These are phyloP conservation scores for Saccharomycopsis phalli DNA, from an alignment of 1,139 yeast genomes.

Conservation along the genomic window DNA sequence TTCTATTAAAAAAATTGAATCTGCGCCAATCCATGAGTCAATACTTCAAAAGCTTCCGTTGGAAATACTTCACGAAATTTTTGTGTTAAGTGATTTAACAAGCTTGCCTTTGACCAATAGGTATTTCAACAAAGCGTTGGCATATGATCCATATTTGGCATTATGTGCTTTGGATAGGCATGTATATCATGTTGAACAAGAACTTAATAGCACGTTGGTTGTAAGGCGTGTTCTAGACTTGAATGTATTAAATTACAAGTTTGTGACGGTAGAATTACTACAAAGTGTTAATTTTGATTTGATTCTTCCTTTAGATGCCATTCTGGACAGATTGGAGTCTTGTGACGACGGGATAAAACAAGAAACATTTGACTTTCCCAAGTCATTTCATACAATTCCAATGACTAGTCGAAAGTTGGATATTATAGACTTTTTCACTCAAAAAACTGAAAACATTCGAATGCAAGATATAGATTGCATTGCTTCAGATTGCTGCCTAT, in stretches of 20 bases:
- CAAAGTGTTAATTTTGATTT: slow-evolving; percentile 1
- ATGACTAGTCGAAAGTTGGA: not conserved
- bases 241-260: slow-evolving; percentile 3
- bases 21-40: too few species aligned
- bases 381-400: slow-evolving; percentile 3
- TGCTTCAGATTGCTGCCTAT: too few species aligned
- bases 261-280: not conserved
- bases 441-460: not conserved
- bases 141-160: slow-evolving; percentile 2
- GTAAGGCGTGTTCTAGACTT: not conserved
- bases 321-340: not conserved
- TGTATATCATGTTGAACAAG: not conserved
- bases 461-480: too few species aligned
- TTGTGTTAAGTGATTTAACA: not conserved
- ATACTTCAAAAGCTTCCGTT: slow-evolving; percentile 8
- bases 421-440: not conserved
- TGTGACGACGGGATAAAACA: not conserved
- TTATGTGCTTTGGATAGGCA: not conserved
- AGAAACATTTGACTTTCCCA: slow-evolving; percentile 5
- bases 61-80: slow-evolving; percentile 8
- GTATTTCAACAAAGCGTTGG: slow-evolving; percentile 2
- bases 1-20: too few species aligned
- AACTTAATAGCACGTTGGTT: not conserved
- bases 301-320: not conserved
- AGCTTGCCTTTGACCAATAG: slow-evolving; percentile 1